Percentiles rank a stretch among this genome's conserved stretches.
Evolutionary conservation across 2,329 filamentous ascomycete genomes (phyloP).

Genomic region (Hypoxylon sp.): DNA sequence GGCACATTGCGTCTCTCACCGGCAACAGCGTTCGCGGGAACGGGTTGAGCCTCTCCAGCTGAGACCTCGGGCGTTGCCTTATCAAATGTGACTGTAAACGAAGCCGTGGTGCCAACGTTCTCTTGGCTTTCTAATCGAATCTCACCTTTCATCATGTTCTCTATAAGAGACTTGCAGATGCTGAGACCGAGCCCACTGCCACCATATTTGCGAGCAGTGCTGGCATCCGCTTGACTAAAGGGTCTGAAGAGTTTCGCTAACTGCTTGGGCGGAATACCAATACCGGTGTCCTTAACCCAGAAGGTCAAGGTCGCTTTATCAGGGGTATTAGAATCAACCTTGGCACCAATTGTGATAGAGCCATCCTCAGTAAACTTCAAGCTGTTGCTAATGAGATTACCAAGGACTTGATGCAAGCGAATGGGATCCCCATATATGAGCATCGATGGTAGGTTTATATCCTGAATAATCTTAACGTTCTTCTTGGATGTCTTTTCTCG

Average conservation of each 20-base stretch:
- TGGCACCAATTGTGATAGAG: constrained; percentile 85
- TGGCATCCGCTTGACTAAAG: constrained; percentile 93
- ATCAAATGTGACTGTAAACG: constrained; percentile 87
- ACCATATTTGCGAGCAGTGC: constrained; percentile 90
- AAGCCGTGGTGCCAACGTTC: constrained; percentile 77
- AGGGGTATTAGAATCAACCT: constrained; percentile 77
- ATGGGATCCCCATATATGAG: constrained; percentile 77
- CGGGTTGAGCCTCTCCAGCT: constrained; percentile 67
- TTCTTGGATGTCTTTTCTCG: constrained; percentile 73
- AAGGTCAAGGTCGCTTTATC: constrained; percentile 83
- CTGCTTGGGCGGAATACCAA: constrained; percentile 87
- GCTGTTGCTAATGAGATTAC: constrained; percentile 91
- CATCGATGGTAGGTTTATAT: constrained; percentile 83
- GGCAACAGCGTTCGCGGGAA: constrained; percentile 59
- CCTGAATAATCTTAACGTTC: constrained; percentile 75
- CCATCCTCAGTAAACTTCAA: constrained; percentile 94
- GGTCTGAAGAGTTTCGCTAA: constrained; percentile 90
- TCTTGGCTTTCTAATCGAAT: constrained; percentile 86
- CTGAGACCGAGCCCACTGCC: constrained; percentile 91
- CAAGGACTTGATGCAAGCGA: constrained; percentile 76
- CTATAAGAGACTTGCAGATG: constrained; percentile 94
- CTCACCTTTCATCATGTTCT: constrained; percentile 89
- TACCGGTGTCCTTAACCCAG: constrained; percentile 90
- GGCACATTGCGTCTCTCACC: constrained; percentile 53
- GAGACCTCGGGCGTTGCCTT: constrained; percentile 78